Evolutionary conservation across 2,329 filamentous ascomycete genomes (phyloP), one percentile per base, ranked within the genome.

Genomic region (Furcasterigmium sp.): DNA sequence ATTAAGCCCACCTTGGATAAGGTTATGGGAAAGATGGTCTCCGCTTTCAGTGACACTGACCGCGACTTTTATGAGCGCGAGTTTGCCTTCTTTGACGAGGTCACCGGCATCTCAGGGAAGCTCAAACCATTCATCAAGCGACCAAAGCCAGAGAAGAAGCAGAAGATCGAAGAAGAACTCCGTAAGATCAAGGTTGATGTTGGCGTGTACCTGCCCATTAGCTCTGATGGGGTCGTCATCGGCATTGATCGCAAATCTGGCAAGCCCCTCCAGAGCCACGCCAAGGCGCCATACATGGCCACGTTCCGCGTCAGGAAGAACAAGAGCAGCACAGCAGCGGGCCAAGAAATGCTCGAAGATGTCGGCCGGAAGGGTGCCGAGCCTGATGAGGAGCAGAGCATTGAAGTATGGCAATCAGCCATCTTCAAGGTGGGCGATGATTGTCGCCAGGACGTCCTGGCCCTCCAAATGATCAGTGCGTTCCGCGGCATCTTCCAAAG

Each of bases 401-500:
- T 95, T 53, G 94, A 98, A 63, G 85, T 91, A n/a, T 97, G 93
- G 94, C 93, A 98, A 64, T 95, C 90, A 2, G 93, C 91, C 44
- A 99, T 99, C 58, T 99, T 99, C 82, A 99, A 99, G 64, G 94
- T 99, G 39, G 93, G 93, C 49, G 93, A 99, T 61, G 93, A 99
- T 64, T 97, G 93, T 61, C 85, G 93, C 40, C 93, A 99, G 67
- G 94, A 99, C 56, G 87, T 99, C 41, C 75, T 99, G 47, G 93
- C 93, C 2, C 72, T 99, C 48, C 93, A 98, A 65, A 94, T 99
- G 85, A 96, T 99, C 61, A 85, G 93, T 1, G 90, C 91, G 2
- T 99, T 98, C 74, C 84, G 93, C 19, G 91, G 91, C 50, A 98
- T 99, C 56, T 98, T 97, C 75, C 87, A 95, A 62, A 85, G 81